Conservation (phyloP, 2,329 filamentous ascomycete species). For the Calycina herbarum region DNA sequence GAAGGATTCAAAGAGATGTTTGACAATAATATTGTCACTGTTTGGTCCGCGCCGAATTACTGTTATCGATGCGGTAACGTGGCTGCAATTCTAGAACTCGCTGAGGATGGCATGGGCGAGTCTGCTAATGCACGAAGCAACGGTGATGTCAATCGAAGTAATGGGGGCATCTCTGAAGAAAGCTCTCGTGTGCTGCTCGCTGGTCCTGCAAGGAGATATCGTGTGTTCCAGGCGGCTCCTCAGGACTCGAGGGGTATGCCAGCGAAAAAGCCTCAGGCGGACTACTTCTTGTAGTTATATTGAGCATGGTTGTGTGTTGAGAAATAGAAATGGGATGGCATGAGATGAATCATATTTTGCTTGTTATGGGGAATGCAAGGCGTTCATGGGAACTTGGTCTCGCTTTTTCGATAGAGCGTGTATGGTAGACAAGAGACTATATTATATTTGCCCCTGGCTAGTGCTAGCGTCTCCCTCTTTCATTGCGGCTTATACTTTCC, state of each 20-base stretch:
- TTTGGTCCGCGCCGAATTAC: constrained; percentile 98
- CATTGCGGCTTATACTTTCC: not conserved
- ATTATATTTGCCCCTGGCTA: constrained; percentile 1
- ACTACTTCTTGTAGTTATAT: constrained; percentile 67
- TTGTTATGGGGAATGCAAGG: not conserved
- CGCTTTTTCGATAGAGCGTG: constrained; percentile 11
- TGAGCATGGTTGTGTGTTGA: not conserved
- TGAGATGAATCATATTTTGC: constrained; percentile 1
- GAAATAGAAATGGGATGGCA: not conserved
- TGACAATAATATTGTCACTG: constrained; percentile 89
- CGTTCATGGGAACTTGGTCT: not conserved
- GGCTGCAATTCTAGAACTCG: constrained; percentile 88
- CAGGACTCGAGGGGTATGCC: constrained; percentile 97
- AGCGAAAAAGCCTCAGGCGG: constrained; percentile 95
- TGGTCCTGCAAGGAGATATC: constrained; percentile 85
- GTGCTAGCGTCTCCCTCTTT: not conserved
- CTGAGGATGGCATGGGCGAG: constrained; percentile 81
- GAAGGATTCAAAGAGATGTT: constrained; percentile 99
- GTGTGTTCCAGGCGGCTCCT: constrained; percentile 94
- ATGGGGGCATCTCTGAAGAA: constrained; percentile 53
- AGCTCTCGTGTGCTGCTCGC: constrained; percentile 52
- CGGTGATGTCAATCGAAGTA: constrained; percentile 53
- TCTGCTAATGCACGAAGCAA: constrained; percentile 38
- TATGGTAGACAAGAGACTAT: constrained; percentile 3
- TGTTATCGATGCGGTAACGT: constrained; percentile 93